These are phyloP conservation scores for Suillus bovinus DNA, from an alignment of 768 basidiomycete species.

Conservation along the genomic window DNA sequence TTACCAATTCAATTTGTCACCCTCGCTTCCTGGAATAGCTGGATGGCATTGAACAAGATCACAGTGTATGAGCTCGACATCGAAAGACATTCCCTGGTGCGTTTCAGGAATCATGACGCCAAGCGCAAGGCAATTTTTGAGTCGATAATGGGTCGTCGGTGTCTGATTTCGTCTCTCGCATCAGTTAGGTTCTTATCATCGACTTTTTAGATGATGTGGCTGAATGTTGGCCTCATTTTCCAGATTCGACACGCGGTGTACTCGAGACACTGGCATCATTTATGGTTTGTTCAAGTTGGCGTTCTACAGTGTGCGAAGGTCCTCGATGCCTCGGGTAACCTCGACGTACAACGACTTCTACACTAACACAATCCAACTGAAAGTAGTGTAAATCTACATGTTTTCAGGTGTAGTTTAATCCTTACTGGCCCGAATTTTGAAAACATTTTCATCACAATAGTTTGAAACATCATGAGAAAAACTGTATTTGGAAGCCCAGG, in stretches of 20 bases:
- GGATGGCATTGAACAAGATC: constrained; percentile 8
- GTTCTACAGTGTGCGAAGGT: too few relatives aligned
- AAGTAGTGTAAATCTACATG: background rate
- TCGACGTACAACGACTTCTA: constrained; percentile 1
- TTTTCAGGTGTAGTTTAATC: background rate
- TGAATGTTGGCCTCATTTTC: background rate
- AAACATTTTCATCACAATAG: constrained; percentile 3
- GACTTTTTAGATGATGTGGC: background rate
- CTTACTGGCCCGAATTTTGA: background rate
- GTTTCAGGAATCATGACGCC: background rate
- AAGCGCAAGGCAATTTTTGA: background rate
- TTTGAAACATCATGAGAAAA: constrained; percentile 7
- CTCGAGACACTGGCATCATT: too few relatives aligned
- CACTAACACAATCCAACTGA: background rate
- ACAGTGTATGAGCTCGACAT: background rate
- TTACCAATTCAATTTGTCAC: constrained; percentile 53
- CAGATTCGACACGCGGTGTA: too few relatives aligned
- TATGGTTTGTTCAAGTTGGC: too few relatives aligned
- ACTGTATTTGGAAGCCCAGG: background rate
- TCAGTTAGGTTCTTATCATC: background rate
- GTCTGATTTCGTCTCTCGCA: background rate
- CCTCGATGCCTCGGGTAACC: too few relatives aligned
- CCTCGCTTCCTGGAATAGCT: constrained; percentile 21
- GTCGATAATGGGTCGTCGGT: too few relatives aligned
- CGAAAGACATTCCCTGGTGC: background rate